Evolutionary conservation across 345 rosid genomes (phyloP).

Genomic region (Ailanthus altissimus): DNA sequence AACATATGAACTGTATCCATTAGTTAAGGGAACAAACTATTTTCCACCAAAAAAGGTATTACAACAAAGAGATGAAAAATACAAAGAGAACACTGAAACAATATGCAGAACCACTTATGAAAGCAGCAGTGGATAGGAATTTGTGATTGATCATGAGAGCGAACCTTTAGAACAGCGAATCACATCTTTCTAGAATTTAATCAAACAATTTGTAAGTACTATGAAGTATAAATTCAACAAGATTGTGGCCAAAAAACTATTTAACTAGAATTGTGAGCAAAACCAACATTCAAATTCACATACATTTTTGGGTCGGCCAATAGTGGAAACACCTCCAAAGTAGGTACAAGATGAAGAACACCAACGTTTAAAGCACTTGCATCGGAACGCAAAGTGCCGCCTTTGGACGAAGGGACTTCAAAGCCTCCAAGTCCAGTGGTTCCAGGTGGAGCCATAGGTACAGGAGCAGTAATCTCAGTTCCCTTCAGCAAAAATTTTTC

Average conservation of each 20-base stretch:
- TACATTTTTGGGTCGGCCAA: conserved; percentile 83
- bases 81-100: not conserved
- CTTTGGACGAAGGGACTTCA: conserved; percentile 96
- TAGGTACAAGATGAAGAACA: conserved; percentile 95
- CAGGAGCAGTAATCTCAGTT: conserved; percentile 96
- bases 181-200: not conserved
- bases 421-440: conserved; percentile 99
- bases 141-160: not conserved
- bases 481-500: conserved; percentile 92
- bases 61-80: not conserved
- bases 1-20: not conserved
- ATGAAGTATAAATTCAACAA: not conserved
- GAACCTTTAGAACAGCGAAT: not conserved
- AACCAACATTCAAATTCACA: conserved; percentile 27
- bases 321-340: conserved; percentile 91
- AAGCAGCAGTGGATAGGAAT: not conserved
- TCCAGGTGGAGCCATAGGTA: conserved; percentile 91
- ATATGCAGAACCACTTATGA: not conserved
- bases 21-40: not conserved
- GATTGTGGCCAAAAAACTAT: not conserved
- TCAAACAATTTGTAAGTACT: conserved; percentile 12
- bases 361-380: conserved; percentile 96
- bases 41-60: not conserved
- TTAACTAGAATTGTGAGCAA: conserved; percentile 6
- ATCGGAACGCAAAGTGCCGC: conserved; percentile 86